A percentile compares a stretch with the other conserved stretches of the same genome.
Evolutionary conservation across 2,329 filamentous ascomycete genomes (phyloP).

Genomic region (Colletotrichum sp.): DNA sequence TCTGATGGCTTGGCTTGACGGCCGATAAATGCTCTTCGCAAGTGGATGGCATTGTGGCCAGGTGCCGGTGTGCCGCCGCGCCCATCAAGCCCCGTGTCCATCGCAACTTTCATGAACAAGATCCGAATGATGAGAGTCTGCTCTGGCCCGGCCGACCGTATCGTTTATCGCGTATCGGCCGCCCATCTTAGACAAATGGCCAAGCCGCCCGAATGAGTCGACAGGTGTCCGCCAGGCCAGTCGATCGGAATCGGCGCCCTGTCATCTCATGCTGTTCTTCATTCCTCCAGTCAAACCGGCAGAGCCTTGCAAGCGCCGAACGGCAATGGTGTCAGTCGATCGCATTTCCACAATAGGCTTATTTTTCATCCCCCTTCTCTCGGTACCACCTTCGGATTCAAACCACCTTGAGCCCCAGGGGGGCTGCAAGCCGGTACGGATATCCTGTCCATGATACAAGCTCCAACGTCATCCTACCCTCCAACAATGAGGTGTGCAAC

Average conservation of each 20-base stretch:
- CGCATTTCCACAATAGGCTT: constrained; percentile 1
- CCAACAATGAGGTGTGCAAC: neutral
- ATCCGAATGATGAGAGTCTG: neutral
- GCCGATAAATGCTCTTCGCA: neutral
- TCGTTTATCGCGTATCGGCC: neutral
- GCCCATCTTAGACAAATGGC: neutral
- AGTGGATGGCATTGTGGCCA: neutral
- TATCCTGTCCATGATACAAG: neutral
- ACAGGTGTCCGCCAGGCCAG: neutral
- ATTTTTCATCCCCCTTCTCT: neutral
- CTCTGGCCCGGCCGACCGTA: neutral
- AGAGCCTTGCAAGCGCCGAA: constrained; percentile 5
- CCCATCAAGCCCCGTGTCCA: neutral
- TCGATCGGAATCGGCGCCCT: neutral
- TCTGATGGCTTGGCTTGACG: constrained; percentile 4
- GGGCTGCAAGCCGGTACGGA: neutral
- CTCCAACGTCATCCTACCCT: constrained; percentile 1
- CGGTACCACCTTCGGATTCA: neutral
- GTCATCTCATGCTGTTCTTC: neutral
- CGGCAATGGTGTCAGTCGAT: constrained; percentile 7
- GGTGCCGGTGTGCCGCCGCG: neutral
- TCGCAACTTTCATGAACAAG: neutral
- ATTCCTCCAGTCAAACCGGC: neutral
- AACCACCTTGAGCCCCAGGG: neutral
- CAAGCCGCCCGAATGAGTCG: neutral